A percentile compares a stretch with the other conserved stretches of the same genome.
These are phyloP conservation scores for Setaria italica DNA, from an alignment of 202 grass and related monocot species.

Conservation along the genomic window DNA sequence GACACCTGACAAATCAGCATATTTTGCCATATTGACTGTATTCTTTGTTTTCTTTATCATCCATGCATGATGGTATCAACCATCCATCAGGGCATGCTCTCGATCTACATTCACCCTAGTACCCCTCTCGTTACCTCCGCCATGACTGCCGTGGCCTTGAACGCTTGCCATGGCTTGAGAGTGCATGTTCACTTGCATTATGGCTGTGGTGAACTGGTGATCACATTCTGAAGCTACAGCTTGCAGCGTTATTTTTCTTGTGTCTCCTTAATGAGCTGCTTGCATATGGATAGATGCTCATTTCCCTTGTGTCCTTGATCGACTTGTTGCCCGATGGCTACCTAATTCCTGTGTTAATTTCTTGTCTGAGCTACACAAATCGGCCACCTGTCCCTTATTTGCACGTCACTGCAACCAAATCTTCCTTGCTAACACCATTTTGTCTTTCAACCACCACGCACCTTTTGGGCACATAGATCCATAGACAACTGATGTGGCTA, in stretches of 20 bases:
- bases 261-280: conserved; percentile 2
- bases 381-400: background rate
- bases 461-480: background rate
- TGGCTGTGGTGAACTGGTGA: background rate
- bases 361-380: background rate
- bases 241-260: background rate
- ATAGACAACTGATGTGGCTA: background rate
- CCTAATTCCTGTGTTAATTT: background rate
- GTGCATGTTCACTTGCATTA: background rate
- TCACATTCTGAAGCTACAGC: background rate
- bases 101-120: background rate
- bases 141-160: background rate
- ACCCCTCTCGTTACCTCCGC: background rate
- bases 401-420: background rate
- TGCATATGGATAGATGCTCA: background rate
- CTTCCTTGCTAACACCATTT: background rate
- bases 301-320: background rate
- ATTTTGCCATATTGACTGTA: background rate
- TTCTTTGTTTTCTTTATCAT: background rate
- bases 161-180: background rate
- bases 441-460: background rate
- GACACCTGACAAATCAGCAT: background rate
- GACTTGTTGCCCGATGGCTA: background rate
- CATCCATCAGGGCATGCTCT: background rate
- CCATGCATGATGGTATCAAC: background rate